Evolutionary conservation across 805 yeast genomes (phyloP).

Genomic region (Zygosaccharomyces pseudorouxii): DNA sequence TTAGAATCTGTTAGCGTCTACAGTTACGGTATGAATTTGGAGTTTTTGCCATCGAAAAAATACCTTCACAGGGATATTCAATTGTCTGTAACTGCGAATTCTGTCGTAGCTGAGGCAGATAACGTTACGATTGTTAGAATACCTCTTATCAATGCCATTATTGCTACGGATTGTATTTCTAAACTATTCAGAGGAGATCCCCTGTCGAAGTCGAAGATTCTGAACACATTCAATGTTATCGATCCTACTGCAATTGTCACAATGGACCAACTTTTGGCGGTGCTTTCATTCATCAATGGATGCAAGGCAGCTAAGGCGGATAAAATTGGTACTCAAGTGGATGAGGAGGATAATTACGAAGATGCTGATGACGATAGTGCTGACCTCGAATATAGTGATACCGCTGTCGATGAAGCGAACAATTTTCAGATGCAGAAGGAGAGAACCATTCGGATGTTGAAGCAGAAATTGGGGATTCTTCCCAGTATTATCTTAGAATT

Average conservation of each 20-base stretch:
- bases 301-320: constrained; percentile 2
- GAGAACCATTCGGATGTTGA: neutral
- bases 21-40: constrained; percentile 22
- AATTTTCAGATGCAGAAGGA: neutral
- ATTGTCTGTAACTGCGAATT: constrained; percentile 28
- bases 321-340: neutral
- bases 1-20: constrained; percentile 22
- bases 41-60: constrained; percentile 20
- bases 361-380: neutral
- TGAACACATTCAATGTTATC: constrained; percentile 26
- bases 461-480: constrained; percentile 6
- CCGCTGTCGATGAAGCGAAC: neutral
- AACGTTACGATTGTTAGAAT: constrained; percentile 24
- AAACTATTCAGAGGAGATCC: constrained; percentile 17
- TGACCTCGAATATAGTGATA: neutral
- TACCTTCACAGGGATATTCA: constrained; percentile 24
- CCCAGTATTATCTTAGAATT: constrained; percentile 26
- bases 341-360: neutral
- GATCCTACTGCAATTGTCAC: constrained; percentile 31
- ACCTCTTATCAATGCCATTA: constrained; percentile 29
- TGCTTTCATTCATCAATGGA: constrained; percentile 7
- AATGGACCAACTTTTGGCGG: constrained; percentile 16
- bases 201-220: constrained; percentile 17
- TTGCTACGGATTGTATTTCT: constrained; percentile 27
- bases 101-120: constrained; percentile 18